phyloP scores from a whole-genome alignment of 1,284 basidiomycete genomes.

The Blastosporella zonata region DNA sequence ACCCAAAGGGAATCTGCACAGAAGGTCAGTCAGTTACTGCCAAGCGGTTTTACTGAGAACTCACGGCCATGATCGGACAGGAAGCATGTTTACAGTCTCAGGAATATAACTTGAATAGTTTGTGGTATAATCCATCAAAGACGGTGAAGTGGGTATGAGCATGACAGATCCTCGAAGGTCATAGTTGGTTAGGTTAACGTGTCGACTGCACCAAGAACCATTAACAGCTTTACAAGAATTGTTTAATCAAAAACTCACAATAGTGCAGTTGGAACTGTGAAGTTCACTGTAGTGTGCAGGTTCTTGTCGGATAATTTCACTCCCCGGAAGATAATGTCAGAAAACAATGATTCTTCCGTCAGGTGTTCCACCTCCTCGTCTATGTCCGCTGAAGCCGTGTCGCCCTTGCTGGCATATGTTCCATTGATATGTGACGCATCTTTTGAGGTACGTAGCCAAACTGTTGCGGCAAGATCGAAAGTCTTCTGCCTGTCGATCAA shows the following conservation, averaged over 20 bases:
- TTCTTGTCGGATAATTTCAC: conserved; percentile 12
- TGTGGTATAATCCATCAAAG: conserved; percentile 25
- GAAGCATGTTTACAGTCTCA: conserved; percentile 19
- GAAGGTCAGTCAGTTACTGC: background rate
- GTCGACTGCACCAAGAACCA: conserved; percentile 15
- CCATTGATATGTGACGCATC: background rate
- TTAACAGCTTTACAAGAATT: background rate
- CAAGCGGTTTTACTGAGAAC: conserved; percentile 1
- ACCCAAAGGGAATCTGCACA: conserved; percentile 25
- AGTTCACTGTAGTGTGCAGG: conserved; percentile 22
- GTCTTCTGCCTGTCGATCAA: conserved; percentile 26
- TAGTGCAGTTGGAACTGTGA: conserved; percentile 26
- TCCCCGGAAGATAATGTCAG: conserved; percentile 6
- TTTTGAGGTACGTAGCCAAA: conserved; percentile 25
- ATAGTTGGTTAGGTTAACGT: conserved; percentile 25
- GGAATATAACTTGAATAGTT: conserved; percentile 31
- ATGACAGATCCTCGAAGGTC: conserved; percentile 34
- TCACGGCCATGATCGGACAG: conserved; percentile 26
- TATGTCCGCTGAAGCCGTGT: background rate
- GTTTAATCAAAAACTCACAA: conserved; percentile 25
- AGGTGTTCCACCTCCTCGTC: background rate
- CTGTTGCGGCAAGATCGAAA: conserved; percentile 32
- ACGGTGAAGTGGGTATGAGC: conserved; percentile 28
- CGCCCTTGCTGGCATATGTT: background rate
- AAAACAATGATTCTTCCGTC: conserved; percentile 3